Evolutionary conservation across 805 yeast genomes (phyloP), one percentile per base, ranked within the genome.

Genomic region (Cyberlindnera misumaiensis): DNA sequence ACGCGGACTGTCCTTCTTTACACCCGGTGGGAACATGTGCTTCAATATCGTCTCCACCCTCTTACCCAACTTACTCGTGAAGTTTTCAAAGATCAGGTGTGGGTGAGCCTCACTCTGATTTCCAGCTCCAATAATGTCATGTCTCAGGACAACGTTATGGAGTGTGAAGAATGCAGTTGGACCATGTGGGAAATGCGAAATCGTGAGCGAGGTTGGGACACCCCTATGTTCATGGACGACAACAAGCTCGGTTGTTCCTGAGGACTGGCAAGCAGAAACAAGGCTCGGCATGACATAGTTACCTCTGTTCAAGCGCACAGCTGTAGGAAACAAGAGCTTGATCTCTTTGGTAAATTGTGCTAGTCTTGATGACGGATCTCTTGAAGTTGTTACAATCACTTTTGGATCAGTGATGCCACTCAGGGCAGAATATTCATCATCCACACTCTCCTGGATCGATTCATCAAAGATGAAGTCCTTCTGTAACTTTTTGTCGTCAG

Each of bases 151-250:
- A 38, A 93, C 97, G 55, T 93, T 93, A 63, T 93, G 97, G 41
- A 93, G 67, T 10, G 97, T 85, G 69, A 93, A 93, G 33, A 84
- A 81, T 26, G 93, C 94, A 2, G 97, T 84, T 14, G 98, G 99
- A 0, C 99, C 99, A 58, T 93, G 96, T 4, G 98, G 99, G 60
- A 93, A 84, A 67, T 93, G 99, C 26, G 93, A 81, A 20, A 93
- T 66, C 1, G 97, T 90, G 43, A 93, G 55, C 1, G 96, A 85
- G 0, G 96, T 89, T 37, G 99, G 99, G 0, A 86, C 90, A 75
- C 99, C 99, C 63, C 99, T 74, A 63, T 93, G 98, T 59, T 93
- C 99, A 59, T 93, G 97, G 16, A 93, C 64, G 3, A 93, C 72
- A 17, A 93, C 68, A 49, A 93, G 64, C 59, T 93, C 99, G 2